Evolutionary conservation across 768 basidiomycete genomes (phyloP), one percentile per base, ranked within the genome.

Genomic region (Suillus hirtellus): DNA sequence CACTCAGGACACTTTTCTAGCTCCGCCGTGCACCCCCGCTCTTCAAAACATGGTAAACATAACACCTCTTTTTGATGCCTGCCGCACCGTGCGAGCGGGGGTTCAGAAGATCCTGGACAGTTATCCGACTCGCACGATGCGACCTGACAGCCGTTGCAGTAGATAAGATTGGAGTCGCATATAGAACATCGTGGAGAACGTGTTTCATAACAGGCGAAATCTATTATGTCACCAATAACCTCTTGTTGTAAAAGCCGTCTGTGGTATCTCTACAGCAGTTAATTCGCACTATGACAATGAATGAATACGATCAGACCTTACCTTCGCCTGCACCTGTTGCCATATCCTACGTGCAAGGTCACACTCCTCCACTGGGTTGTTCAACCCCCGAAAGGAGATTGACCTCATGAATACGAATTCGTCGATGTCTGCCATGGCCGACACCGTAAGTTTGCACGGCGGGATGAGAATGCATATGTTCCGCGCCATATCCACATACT

Each of bases 81-180:
- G 37, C 21, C 2, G n/a, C 55, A 56, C 37, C 15, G 37, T 4
- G 37, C 37, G 21, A 56, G 55, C 21, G 55, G 38, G 37, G 55
- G 37, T 56, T 40, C 21, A 40, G 55, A 56, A 27, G 37, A 40
- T 38, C 55, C 21, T 0, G 21, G 37, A 9, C 55, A 56, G 14
- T 40, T 21, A 24, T 56, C 14, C 21, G 21, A 24, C 37, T 37
- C 21, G 54, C 54, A 56, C 21, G 54, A 56, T 38, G 37, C 54
- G 24, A 56, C 37, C 37, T 38, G 37, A 56, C 54, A 56, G 15
- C 37, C 17, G 4, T 38, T 24, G 21, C 54, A 55, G 35, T 55
- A 35, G 35, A 55, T 55, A 55, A 55, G 54, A 21, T 55, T 37
- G n/a, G 54, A 55, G n/a, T 55, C 54, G n/a, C 54, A 55, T 55